Conservation (phyloP, 2,329 filamentous ascomycete species). For the Paecilomyces sp. region DNA sequence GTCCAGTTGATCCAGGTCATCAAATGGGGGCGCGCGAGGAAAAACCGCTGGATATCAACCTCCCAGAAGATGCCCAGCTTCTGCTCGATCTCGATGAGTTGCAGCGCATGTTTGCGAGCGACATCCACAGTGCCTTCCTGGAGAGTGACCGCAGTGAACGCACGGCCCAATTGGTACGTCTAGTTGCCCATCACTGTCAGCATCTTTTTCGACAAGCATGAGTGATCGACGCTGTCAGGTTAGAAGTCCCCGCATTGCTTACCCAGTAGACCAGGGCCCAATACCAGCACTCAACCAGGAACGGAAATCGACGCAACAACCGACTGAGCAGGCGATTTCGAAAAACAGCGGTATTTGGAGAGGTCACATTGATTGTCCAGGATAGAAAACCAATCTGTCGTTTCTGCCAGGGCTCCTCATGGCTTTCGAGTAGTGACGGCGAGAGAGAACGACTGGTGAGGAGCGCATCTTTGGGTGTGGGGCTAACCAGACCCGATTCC, state of each 20-base stretch:
- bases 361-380: slow-evolving; percentile 43
- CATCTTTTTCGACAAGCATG: background rate
- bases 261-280: slow-evolving; percentile 74
- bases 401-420: slow-evolving; percentile 45
- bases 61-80: slow-evolving; percentile 59
- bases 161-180: slow-evolving; percentile 69
- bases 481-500: slow-evolving; percentile 34
- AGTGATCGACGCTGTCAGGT: background rate
- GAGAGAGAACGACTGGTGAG: slow-evolving; percentile 26
- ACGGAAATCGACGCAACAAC: slow-evolving; percentile 60
- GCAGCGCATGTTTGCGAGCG: slow-evolving; percentile 60
- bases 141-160: slow-evolving; percentile 63
- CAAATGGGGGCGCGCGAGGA: slow-evolving; percentile 47
- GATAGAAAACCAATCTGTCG: slow-evolving; percentile 42
- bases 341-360: slow-evolving; percentile 57
- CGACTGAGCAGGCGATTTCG: slow-evolving; percentile 55
- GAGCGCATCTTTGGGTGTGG: slow-evolving; percentile 28
- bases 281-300: slow-evolving; percentile 69
- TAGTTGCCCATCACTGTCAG: slow-evolving; percentile 22
- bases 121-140: slow-evolving; percentile 61
- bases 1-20: slow-evolving; percentile 65
- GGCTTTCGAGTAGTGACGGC: slow-evolving; percentile 33
- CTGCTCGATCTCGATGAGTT: slow-evolving; percentile 61
- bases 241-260: slow-evolving; percentile 20
- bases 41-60: slow-evolving; percentile 52